These are phyloP conservation scores for Neoarthrinium moseri DNA, from an alignment of 2,329 filamentous ascomycete species.

Conservation along the genomic window DNA sequence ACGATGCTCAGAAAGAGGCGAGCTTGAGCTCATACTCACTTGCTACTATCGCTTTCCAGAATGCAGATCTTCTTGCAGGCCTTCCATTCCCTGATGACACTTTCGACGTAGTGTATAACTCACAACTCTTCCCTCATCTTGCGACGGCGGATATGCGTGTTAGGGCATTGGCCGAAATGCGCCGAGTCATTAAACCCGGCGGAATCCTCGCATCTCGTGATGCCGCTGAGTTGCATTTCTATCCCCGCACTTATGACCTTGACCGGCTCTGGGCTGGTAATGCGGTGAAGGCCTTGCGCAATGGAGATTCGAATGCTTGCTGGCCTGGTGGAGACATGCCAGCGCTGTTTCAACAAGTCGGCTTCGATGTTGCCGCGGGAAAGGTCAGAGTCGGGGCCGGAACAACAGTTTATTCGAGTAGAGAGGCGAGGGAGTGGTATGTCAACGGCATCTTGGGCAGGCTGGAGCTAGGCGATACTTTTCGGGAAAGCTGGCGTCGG, in stretches of 20 bases:
- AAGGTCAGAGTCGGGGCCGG: slow-evolving; percentile 28
- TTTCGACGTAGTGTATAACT: slow-evolving; percentile 42
- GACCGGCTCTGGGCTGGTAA: slow-evolving; percentile 28
- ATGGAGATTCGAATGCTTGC: slow-evolving; percentile 13
- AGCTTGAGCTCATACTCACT: too few species aligned
- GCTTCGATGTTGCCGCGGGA: slow-evolving; percentile 27
- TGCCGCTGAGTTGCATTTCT: slow-evolving; percentile 28
- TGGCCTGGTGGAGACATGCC: slow-evolving; percentile 23
- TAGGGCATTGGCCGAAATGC: slow-evolving; percentile 37
- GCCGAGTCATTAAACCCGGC: slow-evolving; percentile 40
- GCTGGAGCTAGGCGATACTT: slow-evolving; percentile 25
- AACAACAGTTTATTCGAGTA: slow-evolving; percentile 23
- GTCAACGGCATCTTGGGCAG: slow-evolving; percentile 23
- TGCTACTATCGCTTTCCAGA: slow-evolving; percentile 30
- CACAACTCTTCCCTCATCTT: slow-evolving; percentile 43
- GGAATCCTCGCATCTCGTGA: slow-evolving; percentile 37
- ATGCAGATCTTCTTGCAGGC: slow-evolving; percentile 31
- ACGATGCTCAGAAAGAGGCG: neutral
- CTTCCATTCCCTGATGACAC: slow-evolving; percentile 36
- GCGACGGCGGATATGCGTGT: slow-evolving; percentile 24
- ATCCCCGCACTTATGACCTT: slow-evolving; percentile 25
- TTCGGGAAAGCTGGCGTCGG: slow-evolving; percentile 32
- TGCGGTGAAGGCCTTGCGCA: slow-evolving; percentile 17
- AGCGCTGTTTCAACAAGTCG: slow-evolving; percentile 26
- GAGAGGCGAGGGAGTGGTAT: slow-evolving; percentile 26